Conservation (phyloP, 1,139 yeast genomes). For the Candida freyschussii region DNA sequence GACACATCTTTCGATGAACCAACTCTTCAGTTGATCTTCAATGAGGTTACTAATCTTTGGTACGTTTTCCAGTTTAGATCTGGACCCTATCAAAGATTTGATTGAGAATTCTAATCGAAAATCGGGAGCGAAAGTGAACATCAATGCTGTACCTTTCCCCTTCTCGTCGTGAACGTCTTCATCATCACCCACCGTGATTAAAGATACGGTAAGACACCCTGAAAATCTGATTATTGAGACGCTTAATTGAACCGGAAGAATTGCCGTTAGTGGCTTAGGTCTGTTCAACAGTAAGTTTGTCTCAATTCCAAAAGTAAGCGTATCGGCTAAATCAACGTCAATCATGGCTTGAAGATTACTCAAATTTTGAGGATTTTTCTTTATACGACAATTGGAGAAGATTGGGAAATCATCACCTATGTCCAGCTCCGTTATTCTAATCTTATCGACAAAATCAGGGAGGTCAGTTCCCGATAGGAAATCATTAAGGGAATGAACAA, state of each 20-base stretch:
- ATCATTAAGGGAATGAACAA: slow-evolving; percentile 68
- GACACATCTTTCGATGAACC: slow-evolving; percentile 91
- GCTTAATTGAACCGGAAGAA: slow-evolving; percentile 73
- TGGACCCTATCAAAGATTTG: slow-evolving; percentile 82
- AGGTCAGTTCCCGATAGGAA: slow-evolving; percentile 39
- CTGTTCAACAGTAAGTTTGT: slow-evolving; percentile 77
- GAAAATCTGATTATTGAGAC: slow-evolving; percentile 90
- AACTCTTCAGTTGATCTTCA: slow-evolving; percentile 74
- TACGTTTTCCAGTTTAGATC: slow-evolving; percentile 88
- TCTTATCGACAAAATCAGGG: slow-evolving; percentile 78
- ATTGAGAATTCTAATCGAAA: slow-evolving; percentile 83
- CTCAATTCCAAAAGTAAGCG: slow-evolving; percentile 83
- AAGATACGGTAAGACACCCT: slow-evolving; percentile 83
- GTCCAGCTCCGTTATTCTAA: slow-evolving; percentile 80
- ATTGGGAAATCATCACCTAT: slow-evolving; percentile 96
- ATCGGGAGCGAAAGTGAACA: slow-evolving; percentile 89
- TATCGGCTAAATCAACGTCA: slow-evolving; percentile 88
- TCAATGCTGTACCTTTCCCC: slow-evolving; percentile 61
- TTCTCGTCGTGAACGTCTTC: slow-evolving; percentile 28
- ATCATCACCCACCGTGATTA: slow-evolving; percentile 21
- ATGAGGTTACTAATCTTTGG: slow-evolving; percentile 86
- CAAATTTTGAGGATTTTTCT: slow-evolving; percentile 40
- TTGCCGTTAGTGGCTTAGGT: slow-evolving; percentile 82
- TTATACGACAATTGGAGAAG: slow-evolving; percentile 85
- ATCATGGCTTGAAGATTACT: slow-evolving; percentile 78